phyloP scores from a whole-genome alignment of 208 protist genomes.

The Herpetomonas tarakana region DNA sequence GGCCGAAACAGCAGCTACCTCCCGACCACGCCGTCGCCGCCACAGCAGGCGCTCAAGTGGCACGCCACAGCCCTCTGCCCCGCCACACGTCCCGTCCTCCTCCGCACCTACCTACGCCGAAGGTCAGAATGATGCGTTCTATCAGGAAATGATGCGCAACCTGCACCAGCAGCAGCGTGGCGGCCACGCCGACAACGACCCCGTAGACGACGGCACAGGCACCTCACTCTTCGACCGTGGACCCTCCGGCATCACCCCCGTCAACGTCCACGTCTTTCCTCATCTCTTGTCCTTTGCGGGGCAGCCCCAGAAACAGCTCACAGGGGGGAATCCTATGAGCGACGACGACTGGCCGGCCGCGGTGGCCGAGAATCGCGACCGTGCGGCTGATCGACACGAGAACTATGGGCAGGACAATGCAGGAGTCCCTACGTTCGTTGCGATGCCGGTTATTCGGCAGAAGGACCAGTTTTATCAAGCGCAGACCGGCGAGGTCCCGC shows the following conservation, averaged over 20 bases:
- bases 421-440: not conserved
- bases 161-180: constrained; percentile 5
- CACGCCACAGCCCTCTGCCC: no score
- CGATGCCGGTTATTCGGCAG: not conserved
- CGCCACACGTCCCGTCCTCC: no score
- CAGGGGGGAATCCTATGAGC: not conserved
- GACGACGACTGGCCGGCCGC: not conserved
- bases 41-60: no score
- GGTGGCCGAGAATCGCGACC: not conserved
- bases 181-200: not conserved
- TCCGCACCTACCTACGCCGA: no score
- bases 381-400: not conserved
- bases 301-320: not conserved
- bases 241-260: constrained; percentile 11
- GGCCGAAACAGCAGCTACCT: no score
- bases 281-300: not conserved
- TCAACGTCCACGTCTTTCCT: constrained; percentile 9
- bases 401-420: not conserved
- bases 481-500: not conserved
- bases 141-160: constrained; percentile 2
- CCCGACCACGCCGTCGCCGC: no score
- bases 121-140: not conserved
- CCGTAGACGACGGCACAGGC: constrained; percentile 1
- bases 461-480: not conserved
- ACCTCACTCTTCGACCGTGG: constrained; percentile 5